Evolutionary conservation across 352 stramenopile species (phyloP).

Genomic region (Peronosclerospora sorghi): DNA sequence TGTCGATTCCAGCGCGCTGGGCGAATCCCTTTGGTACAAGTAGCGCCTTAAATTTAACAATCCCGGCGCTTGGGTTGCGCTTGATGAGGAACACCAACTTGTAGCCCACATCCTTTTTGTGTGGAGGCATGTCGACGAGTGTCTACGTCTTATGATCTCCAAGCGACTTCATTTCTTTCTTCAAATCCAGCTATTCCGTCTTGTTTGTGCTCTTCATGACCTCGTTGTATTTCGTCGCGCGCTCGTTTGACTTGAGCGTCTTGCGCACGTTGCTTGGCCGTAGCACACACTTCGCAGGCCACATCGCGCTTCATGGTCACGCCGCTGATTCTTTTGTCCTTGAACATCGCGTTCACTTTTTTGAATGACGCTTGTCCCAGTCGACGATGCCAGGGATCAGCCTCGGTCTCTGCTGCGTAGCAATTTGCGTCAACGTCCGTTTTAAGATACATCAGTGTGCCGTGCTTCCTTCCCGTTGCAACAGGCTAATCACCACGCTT

Average conservation of each 20-base stretch:
- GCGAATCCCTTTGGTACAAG: too few species aligned
- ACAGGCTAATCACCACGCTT: neutral
- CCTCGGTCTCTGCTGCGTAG: neutral
- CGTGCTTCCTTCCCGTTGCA: neutral
- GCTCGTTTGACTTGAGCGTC: too few species aligned
- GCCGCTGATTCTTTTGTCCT: neutral
- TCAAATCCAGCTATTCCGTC: too few species aligned
- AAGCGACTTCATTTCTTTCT: too few species aligned
- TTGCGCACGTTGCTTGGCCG: too few species aligned
- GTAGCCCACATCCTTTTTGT: neutral
- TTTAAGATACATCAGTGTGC: neutral
- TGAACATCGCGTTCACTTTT: neutral
- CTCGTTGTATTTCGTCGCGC: too few species aligned
- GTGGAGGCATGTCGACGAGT: neutral
- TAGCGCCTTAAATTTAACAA: too few species aligned
- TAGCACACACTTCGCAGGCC: neutral
- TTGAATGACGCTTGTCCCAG: neutral
- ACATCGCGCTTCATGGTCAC: neutral
- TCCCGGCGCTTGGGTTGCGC: neutral
- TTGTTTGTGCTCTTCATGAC: neutral
- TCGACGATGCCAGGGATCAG: neutral
- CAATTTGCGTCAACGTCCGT: neutral
- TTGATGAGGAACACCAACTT: too few species aligned
- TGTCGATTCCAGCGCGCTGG: too few species aligned
- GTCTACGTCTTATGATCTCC: neutral